Conservation (phyloP, 1,284 basidiomycete species). For the Boletellus deceptivus region DNA sequence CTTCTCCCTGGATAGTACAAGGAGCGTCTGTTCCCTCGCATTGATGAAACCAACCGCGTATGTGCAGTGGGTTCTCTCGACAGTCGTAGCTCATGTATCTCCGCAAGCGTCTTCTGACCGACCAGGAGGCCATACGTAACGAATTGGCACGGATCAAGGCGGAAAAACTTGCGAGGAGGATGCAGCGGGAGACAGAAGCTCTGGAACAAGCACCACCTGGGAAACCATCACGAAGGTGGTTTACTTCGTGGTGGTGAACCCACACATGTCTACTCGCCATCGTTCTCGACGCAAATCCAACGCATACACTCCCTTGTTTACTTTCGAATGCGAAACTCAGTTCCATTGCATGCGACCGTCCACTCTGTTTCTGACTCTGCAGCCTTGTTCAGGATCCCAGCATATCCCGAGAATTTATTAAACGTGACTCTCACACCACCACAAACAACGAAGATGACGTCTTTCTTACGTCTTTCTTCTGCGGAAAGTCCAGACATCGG, state of each 20-base stretch:
- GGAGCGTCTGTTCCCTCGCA: constrained; percentile 64
- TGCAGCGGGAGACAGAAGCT: constrained; percentile 38
- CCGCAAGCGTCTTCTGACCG: constrained; percentile 59
- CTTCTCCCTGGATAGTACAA: constrained; percentile 52
- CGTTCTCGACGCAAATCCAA: neutral
- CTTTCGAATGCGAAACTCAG: constrained; percentile 31
- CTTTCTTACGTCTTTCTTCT: constrained; percentile 27
- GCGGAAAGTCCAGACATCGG: constrained; percentile 44
- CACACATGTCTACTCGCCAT: neutral
- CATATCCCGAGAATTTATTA: constrained; percentile 50
- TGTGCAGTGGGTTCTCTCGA: constrained; percentile 10
- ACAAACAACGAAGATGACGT: constrained; percentile 29
- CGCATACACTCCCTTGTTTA: constrained; percentile 4
- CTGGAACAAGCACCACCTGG: constrained; percentile 23
- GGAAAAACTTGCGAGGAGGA: constrained; percentile 51
- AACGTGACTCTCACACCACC: constrained; percentile 54
- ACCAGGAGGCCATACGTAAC: constrained; percentile 59
- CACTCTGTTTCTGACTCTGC: constrained; percentile 30
- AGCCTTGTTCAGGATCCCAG: constrained; percentile 37
- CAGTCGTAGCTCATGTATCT: constrained; percentile 8
- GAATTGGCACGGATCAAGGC: constrained; percentile 70
- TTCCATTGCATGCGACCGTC: constrained; percentile 41
- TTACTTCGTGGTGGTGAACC: constrained; percentile 29
- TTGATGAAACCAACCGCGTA: constrained; percentile 56
- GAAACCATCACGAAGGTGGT: constrained; percentile 27